A percentile compares a stretch with the other conserved stretches of the same genome.
These are phyloP conservation scores for Pulveroboletus sp. DNA, from an alignment of 768 basidiomycete species.

Conservation along the genomic window DNA sequence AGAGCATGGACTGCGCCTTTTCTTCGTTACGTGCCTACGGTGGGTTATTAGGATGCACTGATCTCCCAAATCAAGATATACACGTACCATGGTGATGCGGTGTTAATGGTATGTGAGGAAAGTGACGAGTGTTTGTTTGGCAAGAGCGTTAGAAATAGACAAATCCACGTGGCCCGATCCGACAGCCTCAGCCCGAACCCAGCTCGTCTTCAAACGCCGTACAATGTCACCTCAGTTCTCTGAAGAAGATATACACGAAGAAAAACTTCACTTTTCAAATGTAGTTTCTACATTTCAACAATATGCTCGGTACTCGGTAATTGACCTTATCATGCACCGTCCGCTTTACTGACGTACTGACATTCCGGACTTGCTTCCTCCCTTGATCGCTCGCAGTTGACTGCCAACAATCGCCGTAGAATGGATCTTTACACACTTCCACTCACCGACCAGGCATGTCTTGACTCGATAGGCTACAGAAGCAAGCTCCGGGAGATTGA, in stretches of 20 bases:
- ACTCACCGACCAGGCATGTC: slow-evolving; percentile 59
- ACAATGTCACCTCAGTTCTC: slow-evolving; percentile 27
- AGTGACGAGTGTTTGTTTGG: slow-evolving; percentile 19
- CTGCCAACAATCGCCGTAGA: slow-evolving; percentile 60
- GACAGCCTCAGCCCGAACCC: background rate
- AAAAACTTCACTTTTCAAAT: slow-evolving; percentile 68
- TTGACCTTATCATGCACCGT: background rate
- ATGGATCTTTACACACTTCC: slow-evolving; percentile 76
- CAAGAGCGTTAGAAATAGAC: slow-evolving; percentile 24
- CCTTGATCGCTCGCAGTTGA: slow-evolving; percentile 35
- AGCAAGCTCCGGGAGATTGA: slow-evolving; percentile 78
- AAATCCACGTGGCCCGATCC: slow-evolving; percentile 17
- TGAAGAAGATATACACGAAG: slow-evolving; percentile 42
- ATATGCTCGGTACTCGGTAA: slow-evolving; percentile 65
- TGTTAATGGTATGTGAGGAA: background rate
- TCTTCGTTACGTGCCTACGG: slow-evolving; percentile 93
- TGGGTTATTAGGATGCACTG: background rate
- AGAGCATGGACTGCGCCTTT: slow-evolving; percentile 93
- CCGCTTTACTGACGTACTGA: background rate
- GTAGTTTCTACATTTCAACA: slow-evolving; percentile 71
- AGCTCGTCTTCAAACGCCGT: background rate
- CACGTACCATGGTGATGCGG: slow-evolving; percentile 15
- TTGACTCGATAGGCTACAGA: slow-evolving; percentile 68
- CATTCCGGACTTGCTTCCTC: background rate
- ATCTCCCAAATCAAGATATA: no score